phyloP scores from a whole-genome alignment of 179 eudicot species.

The Sideroxylon spinosum region DNA sequence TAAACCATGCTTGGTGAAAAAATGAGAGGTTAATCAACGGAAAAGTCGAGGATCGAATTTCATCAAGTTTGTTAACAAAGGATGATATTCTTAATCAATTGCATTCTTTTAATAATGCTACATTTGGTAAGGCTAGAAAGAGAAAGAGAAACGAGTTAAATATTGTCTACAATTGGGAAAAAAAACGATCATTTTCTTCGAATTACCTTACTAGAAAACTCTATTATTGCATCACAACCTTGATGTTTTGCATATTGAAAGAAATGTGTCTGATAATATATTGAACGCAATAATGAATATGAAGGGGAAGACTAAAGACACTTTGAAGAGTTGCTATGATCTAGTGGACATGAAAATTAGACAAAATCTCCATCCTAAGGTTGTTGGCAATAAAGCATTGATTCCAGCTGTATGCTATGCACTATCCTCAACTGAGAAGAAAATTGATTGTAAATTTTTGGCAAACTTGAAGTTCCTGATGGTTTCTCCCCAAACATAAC shows the following conservation, averaged over 20 bases:
- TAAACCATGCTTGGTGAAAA: neutral
- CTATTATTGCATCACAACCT: neutral
- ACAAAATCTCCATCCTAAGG: too few species aligned
- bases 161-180: neutral
- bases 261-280: neutral
- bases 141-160: neutral
- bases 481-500: too few species aligned
- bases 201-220: neutral
- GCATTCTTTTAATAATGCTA: too few species aligned
- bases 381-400: too few species aligned
- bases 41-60: neutral
- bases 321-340: neutral
- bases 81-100: too few species aligned
- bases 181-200: neutral
- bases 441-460: too few species aligned
- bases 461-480: too few species aligned
- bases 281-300: neutral
- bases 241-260: neutral
- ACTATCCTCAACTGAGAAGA: too few species aligned
- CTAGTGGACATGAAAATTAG: too few species aligned
- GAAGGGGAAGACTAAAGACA: neutral
- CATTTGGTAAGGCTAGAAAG: too few species aligned
- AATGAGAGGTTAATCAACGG: neutral
- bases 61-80: neutral
- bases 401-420: too few species aligned